Percentiles rank a stretch among this genome's conserved stretches.
These are phyloP conservation scores for Melastoma malabathricum DNA, from an alignment of 345 rosid species.

Conservation along the genomic window DNA sequence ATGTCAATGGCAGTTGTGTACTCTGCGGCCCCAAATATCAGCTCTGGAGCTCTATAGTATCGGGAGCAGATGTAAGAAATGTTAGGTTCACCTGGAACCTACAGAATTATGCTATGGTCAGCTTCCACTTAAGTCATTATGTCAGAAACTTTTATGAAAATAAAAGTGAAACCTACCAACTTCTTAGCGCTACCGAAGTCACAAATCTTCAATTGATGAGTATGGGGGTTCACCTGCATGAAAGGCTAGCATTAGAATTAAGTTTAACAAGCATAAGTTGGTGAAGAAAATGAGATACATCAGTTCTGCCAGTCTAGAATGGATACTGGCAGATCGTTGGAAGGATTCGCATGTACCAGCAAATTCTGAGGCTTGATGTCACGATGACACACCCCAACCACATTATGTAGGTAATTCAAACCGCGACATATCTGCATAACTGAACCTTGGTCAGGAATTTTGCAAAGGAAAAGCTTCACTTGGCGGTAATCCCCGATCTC, in stretches of 20 bases:
- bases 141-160: conserved; percentile 1
- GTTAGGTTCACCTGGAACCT: conserved; percentile 98
- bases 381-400: conserved; percentile 90
- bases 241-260: no score
- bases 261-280: no score
- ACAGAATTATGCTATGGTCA: conserved; percentile 8
- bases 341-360: conserved; percentile 42
- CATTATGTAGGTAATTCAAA: conserved; percentile 77
- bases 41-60: conserved; percentile 98
- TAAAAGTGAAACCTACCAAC: conserved; percentile 47
- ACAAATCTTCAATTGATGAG: conserved; percentile 82
- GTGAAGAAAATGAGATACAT: background rate
- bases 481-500: background rate
- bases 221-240: conserved; percentile 73
- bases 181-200: conserved; percentile 99
- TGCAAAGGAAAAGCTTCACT: background rate
- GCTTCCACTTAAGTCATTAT: no score
- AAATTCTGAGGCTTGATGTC: conserved; percentile 98
- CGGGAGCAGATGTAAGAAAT: conserved; percentile 95
- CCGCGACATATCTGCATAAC: conserved; percentile 76
- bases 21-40: conserved; percentile 93
- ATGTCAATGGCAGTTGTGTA: conserved; percentile 93
- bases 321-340: background rate
- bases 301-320: background rate
- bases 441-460: conserved; percentile 4